Evolutionary conservation across 2,329 filamentous ascomycete genomes (phyloP), one percentile per base, ranked within the genome.

Genomic region (Stemphylium lycopersici): DNA sequence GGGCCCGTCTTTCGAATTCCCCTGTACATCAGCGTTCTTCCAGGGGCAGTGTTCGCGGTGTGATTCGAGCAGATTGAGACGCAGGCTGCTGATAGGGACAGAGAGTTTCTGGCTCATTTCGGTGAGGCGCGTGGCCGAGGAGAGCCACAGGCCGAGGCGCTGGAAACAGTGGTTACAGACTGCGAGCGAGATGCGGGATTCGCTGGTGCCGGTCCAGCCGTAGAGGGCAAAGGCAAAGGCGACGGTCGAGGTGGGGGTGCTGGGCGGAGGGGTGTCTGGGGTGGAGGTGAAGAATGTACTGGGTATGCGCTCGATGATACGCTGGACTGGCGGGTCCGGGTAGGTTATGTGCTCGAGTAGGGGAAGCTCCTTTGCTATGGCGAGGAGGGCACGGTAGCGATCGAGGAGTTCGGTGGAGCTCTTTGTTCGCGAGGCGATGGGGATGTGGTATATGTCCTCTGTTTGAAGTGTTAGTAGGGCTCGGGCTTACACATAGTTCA

Each of bases 121-220:
- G 34, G 67, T 64, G n/a, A 73, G 50, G 6, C 68, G 66, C 6
- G 64, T 51, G 34, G 66, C 64, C 0, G 63, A 62, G 73, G 96
- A 98, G 80, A 99, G 89, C 95, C 95, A 99, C 2, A 99, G 81
- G 0, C 95, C 95, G 0, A 98, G 81, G 1, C 93, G 87, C 55
- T 95, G 87, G 68, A 96, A 90, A 72, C 95, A 99, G 16, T 91
- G 90, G 54, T 88, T 84, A 74, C 95, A 99, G 4, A 87, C 87
- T 5, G 90, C 87, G 13, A 93, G 84, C 56, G 91, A 89, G 36
- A 88, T 86, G 18, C 89, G 84, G 1, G 85, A 78, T 50, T 70
- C 87, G 74, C 66, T 86, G 76, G 70, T 81, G 76, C 77, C 79
- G n/a, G 71, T 69, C 80, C 80, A 82, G 55, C 80, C 80, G 55